phyloP scores from a whole-genome alignment of 192 early-diverging fungal species.

The Rhizoclosmatium globosum region DNA sequence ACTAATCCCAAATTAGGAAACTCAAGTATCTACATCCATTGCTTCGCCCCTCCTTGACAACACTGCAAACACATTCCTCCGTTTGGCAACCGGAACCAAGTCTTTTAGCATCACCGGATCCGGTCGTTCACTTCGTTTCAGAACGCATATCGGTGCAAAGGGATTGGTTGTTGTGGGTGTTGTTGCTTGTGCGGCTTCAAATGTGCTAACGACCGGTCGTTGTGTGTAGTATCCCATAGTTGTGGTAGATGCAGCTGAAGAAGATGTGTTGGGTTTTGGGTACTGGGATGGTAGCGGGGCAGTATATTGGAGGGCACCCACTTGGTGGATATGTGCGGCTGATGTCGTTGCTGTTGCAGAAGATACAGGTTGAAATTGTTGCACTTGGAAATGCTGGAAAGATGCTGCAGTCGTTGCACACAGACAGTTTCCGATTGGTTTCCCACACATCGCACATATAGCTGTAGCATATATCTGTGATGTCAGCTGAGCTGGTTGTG shows the following conservation, averaged over 20 bases:
- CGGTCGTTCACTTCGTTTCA: slow-evolving; percentile 26
- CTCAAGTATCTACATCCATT: no score
- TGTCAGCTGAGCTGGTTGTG: no score
- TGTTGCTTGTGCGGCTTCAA: neutral
- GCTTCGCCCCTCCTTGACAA: no score
- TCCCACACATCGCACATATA: slow-evolving; percentile 24
- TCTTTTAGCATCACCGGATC: slow-evolving; percentile 26
- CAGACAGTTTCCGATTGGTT: slow-evolving; percentile 4
- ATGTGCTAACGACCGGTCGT: neutral
- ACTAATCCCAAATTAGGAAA: no score
- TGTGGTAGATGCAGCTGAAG: neutral
- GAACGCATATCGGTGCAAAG: slow-evolving; percentile 36
- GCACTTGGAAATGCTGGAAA: neutral
- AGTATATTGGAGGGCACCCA: neutral
- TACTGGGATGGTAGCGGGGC: neutral
- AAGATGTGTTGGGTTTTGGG: neutral
- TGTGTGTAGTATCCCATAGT: slow-evolving; percentile 6
- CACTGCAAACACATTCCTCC: neutral
- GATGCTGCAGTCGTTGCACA: neutral
- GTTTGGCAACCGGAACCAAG: slow-evolving; percentile 16
- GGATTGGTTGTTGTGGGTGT: neutral
- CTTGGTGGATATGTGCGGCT: slow-evolving; percentile 7
- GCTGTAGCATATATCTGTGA: neutral
- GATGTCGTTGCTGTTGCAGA: slow-evolving; percentile 17
- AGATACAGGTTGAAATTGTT: slow-evolving; percentile 2